Conservation (phyloP, 192 early-diverging fungal genomes). For the Rhizophagus clarus region DNA sequence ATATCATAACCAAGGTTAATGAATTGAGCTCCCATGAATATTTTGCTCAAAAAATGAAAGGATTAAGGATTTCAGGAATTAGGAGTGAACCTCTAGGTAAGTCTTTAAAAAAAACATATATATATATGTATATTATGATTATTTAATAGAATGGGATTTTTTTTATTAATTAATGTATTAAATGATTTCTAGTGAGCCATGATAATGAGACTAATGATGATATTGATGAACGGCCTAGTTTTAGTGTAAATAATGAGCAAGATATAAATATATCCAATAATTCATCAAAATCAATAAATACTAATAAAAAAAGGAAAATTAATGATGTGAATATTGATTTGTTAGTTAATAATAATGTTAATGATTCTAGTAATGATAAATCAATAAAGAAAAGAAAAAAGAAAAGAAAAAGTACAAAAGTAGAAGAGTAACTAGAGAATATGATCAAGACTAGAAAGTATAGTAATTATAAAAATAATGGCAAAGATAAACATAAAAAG, state of each 20-base stretch:
- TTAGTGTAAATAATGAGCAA: not conserved
- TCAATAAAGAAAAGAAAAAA: not conserved
- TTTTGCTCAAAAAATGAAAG: slow-evolving; percentile 19
- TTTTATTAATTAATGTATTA: not conserved
- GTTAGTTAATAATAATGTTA: too few species aligned
- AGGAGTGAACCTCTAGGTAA: not conserved
- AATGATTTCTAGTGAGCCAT: not conserved
- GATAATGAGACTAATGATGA: not conserved
- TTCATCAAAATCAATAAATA: not conserved
- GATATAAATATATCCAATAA: not conserved
- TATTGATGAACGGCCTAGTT: not conserved
- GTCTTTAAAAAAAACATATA: not conserved
- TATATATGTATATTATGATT: too few species aligned
- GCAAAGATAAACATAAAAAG: too few species aligned
- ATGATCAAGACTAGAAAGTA: too few species aligned
- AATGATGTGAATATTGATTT: not conserved
- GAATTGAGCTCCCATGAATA: not conserved
- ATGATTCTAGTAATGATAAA: not conserved
- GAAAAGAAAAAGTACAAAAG: too few species aligned
- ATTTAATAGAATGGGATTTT: not conserved
- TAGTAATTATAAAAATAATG: too few species aligned
- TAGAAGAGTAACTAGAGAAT: too few species aligned
- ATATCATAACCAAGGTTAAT: slow-evolving; percentile 1
- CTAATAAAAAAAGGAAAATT: not conserved
- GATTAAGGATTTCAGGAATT: not conserved